Evolutionary conservation across 2,329 filamentous ascomycete genomes (phyloP).

Genomic region (Ampelomyces quisqualis): DNA sequence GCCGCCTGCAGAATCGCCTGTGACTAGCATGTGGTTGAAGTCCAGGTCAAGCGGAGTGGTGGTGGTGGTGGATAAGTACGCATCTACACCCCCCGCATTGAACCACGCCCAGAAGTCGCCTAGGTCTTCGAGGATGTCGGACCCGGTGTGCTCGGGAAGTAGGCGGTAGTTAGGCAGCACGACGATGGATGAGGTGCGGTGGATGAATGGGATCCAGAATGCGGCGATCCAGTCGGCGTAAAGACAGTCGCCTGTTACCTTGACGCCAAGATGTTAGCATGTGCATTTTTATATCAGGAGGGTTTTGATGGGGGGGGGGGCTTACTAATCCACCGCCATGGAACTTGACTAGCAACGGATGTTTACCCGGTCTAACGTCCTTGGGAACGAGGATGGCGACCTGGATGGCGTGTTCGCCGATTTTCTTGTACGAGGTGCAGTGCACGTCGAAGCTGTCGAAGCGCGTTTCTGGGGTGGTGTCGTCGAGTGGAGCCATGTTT

Average conservation of each 20-base stretch:
- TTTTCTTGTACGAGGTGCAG: conserved; percentile 46
- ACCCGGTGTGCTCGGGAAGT: conserved; percentile 51
- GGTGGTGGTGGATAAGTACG: conserved; percentile 15
- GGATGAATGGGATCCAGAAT: conserved; percentile 44
- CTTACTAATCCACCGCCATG: conserved; percentile 50
- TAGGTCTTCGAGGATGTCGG: conserved; percentile 52
- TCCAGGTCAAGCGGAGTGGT: conserved; percentile 25
- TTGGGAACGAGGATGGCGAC: conserved; percentile 47
- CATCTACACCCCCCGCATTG: conserved; percentile 6
- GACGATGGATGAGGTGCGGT: conserved; percentile 47
- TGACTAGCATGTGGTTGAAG: conserved; percentile 28
- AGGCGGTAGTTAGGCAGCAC: conserved; percentile 55
- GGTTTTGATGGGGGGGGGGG: conserved; percentile 4
- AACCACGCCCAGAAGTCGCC: conserved; percentile 54
- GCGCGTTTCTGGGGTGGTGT: conserved; percentile 27
- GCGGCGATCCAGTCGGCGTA: conserved; percentile 34
- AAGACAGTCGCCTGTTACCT: conserved; percentile 32
- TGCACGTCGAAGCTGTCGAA: conserved; percentile 46
- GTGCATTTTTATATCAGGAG: not conserved
- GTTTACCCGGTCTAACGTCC: conserved; percentile 33
- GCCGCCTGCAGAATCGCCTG: conserved; percentile 45
- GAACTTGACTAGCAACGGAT: conserved; percentile 47
- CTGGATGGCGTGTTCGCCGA: conserved; percentile 42
- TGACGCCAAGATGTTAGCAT: not conserved
- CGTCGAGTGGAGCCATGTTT: conserved; percentile 17